Evolutionary conservation across 192 early-diverging fungal species (phyloP), one percentile per base, ranked within the genome.

Genomic region (Coemansia sp.): DNA sequence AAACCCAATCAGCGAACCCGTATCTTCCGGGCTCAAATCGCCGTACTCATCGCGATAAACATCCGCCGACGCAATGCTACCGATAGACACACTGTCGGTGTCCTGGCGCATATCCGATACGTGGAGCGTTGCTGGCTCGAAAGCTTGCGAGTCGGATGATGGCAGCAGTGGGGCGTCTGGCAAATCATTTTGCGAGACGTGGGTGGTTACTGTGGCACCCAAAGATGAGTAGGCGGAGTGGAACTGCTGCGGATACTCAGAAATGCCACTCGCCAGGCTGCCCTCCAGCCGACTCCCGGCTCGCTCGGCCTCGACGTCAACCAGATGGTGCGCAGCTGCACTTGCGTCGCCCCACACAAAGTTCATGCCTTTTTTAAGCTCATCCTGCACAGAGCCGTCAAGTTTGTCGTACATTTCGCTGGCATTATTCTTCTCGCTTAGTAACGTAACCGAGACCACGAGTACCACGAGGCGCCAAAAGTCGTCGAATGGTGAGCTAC

Each of bases 361-460:
- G 30, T 55, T 61, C 48, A 78, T 61, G 5, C 74, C 74, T 3
- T 30, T 17, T 45, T 57, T 65, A 40, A 78, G 27, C 34, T 23
- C 42, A 1, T 25, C 43, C 44, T 71, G 59, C 21, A 57, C 53
- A 2, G 6, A 42, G 2, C 42, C 50, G 15, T 78, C 74, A 27
- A 78, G 39, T 0, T 10, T 22, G 21, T 67, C 65, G 15, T 67
- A 78, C 33, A 67, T 22, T 0, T 44, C 23, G 15, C 58, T 61
- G 3, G 74, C 68, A 24, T 56, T 50, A 49, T 78, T 78, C 18
- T 50, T 51, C 23, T 78, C 68, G 55, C 74, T 71, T 27, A 78
- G 53, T 54, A 78, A 21, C 9, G 74, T 71, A 9, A 55, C 68
- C 14, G 74, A 54, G 11, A 78, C 74, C 10, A 71, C 74, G 15